Base-by-base conservation (phyloP, 495 filamentous ascomycete species). In the Glarea lozoyensis region DNA sequence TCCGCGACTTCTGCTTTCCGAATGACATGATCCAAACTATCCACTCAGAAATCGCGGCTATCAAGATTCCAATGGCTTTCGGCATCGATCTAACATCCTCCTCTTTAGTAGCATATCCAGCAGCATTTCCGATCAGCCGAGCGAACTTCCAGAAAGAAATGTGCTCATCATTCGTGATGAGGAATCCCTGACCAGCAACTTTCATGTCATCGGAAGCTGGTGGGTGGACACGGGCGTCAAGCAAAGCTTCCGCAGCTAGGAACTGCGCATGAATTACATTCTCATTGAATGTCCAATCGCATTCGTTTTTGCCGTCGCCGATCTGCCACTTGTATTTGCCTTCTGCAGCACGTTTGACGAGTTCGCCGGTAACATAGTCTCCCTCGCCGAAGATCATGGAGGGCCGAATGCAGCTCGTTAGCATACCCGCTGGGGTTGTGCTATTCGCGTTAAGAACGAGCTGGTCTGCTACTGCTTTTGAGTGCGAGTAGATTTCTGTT, bases 101-200 rank as follows among this genome's bases (percentile, higher is more conserved):
- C 22, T 37, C 22, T 21, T 19, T 19, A 3, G 35, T 37, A 3
- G 35, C 61, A 15, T 74, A 72, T 35, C 78, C 77, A 10, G 76
- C 78, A n/a, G 76, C 65, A 6, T 66, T 70, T 86, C 88, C 94
- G 27, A 88, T 73, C 21, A 76, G 70, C 30, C 84, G 82, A 29
- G 79, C 73, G 54, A 92, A 81, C 55, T 97, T 89, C 88, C 89
- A 97, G 70, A 97, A 97, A 59, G 92, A 93, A 18, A 92, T 68
- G 1, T 89, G 89, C 40, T 71, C 68, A 54, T 84, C 89, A 60
- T 97, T 95, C 49, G 88, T 95, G 61, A 97, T 79, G 61, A 94
- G 75, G 74, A 95, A 97, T 22, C 85, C 83, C 61, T 95, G 86
- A 32, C 89, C 89, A 56, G 31, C 31, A 7, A 13, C 31, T 13